phyloP scores from a whole-genome alignment of 2,329 filamentous ascomycete genomes.

The Nothophaeocryptopus gaeumannii region DNA sequence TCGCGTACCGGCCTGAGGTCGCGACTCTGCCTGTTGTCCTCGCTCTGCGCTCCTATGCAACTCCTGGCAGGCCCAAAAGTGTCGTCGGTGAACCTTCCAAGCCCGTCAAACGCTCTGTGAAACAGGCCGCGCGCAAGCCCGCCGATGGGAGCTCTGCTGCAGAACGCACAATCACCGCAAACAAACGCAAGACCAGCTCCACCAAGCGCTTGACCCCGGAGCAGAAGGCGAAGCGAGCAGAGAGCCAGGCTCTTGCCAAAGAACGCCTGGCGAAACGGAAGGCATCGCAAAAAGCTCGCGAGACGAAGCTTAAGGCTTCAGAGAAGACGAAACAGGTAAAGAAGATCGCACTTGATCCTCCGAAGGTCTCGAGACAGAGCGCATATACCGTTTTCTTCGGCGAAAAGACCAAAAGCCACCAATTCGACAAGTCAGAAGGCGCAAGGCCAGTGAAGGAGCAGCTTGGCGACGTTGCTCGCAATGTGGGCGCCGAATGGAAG shows the following conservation, averaged over 20 bases:
- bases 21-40: constrained; percentile 14
- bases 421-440: too few relatives aligned
- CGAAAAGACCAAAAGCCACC: constrained; percentile 23
- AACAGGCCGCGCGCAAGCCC: constrained; percentile 23
- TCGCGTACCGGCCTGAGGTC: constrained; percentile 5
- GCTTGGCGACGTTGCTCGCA: not conserved
- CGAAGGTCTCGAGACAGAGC: constrained; percentile 18
- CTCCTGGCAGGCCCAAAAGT: constrained; percentile 32
- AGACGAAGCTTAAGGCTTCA: constrained; percentile 12
- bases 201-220: constrained; percentile 24
- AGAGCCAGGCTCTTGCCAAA: constrained; percentile 16
- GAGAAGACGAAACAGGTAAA: constrained; percentile 36
- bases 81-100: constrained; percentile 34
- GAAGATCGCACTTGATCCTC: constrained; percentile 38
- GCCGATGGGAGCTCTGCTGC: constrained; percentile 20
- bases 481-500: constrained; percentile 44
- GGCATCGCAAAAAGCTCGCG: constrained; percentile 13
- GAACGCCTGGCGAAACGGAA: constrained; percentile 9
- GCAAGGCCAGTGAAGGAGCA: constrained; percentile 4
- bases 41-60: constrained; percentile 26
- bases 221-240: constrained; percentile 28
- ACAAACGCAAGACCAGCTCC: constrained; percentile 19
- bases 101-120: constrained; percentile 32
- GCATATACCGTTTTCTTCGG: constrained; percentile 31
- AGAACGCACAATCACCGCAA: constrained; percentile 23